These are phyloP conservation scores for Trichoderma polysporum DNA, from an alignment of 2,329 filamentous ascomycete species.

Conservation along the genomic window DNA sequence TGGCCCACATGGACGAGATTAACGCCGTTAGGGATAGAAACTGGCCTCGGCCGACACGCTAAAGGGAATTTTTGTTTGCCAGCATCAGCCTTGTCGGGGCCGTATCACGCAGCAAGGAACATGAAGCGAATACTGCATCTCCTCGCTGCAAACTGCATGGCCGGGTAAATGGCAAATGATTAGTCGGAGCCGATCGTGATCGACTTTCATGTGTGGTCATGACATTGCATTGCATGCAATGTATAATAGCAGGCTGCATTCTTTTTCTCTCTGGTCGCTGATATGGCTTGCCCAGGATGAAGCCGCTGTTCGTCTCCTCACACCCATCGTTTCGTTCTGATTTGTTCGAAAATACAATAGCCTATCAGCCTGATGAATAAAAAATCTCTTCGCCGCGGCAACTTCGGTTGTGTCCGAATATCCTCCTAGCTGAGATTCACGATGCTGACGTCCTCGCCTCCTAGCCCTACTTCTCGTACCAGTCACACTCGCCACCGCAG, in stretches of 20 bases:
- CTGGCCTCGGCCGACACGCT: slow-evolving; percentile 8
- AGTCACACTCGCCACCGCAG: not conserved
- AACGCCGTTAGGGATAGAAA: slow-evolving; percentile 1
- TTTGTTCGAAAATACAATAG: not conserved
- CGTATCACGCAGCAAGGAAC: not conserved
- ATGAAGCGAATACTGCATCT: not conserved
- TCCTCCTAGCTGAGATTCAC: slow-evolving; percentile 10
- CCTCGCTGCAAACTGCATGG: not conserved
- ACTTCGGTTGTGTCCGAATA: slow-evolving; percentile 13
- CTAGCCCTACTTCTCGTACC: not conserved
- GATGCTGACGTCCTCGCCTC: not conserved
- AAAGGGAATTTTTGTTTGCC: slow-evolving; percentile 11
- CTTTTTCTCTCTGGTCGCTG: not conserved
- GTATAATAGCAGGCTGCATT: not conserved
- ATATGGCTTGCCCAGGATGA: not conserved
- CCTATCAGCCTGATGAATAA: not conserved
- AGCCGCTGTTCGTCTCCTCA: not conserved
- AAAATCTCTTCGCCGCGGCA: not conserved
- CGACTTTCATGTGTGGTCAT: not conserved
- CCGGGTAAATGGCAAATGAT: not conserved
- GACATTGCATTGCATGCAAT: not conserved
- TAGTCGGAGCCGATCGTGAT: slow-evolving; percentile 1
- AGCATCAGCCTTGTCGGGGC: slow-evolving; percentile 11
- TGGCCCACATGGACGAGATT: slow-evolving; percentile 12
- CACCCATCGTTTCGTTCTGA: not conserved